Percentiles rank a stretch among this genome's conserved stretches.
Conservation (phyloP, 2,329 filamentous ascomycete genomes). For the Colletotrichum sp. region DNA sequence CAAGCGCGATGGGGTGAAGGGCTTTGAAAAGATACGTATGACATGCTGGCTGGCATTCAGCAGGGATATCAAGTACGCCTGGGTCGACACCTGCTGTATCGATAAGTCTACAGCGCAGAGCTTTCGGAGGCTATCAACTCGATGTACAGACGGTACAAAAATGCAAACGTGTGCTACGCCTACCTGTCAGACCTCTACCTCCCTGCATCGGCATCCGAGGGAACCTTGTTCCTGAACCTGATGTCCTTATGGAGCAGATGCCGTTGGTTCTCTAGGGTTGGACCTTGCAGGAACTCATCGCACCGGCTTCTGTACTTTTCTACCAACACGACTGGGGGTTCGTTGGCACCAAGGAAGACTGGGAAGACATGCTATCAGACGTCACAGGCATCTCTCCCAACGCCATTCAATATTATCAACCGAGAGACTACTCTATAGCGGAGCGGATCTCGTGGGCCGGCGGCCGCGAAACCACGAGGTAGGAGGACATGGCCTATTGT, state of each 20-base stretch:
- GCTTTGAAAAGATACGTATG: not conserved
- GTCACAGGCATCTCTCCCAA: not conserved
- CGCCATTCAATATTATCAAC: no score
- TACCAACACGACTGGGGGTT: not conserved
- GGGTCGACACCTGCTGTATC: not conserved
- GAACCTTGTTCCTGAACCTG: no score
- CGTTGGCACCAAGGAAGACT: rapidly evolving
- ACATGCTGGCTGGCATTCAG: not conserved
- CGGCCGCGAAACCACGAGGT: constrained; percentile 19
- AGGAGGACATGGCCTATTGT: constrained; percentile 29
- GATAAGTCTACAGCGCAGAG: not conserved
- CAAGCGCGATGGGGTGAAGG: rapidly evolving
- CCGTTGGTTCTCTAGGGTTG: not conserved
- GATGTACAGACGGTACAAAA: not conserved
- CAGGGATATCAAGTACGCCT: rapidly evolving
- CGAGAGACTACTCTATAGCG: not conserved
- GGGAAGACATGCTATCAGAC: not conserved
- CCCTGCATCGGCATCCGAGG: no score
- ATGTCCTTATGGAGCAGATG: not conserved
- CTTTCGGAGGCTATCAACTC: not conserved
- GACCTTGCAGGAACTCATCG: not conserved
- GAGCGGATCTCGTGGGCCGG: constrained; percentile 31
- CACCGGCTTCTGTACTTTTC: not conserved
- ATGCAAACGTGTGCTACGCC: rapidly evolving
- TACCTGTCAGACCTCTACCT: not conserved